Evolutionary conservation across 441 rosid species (phyloP), one percentile per base, ranked within the genome.

Genomic region (Viola pubescens): DNA sequence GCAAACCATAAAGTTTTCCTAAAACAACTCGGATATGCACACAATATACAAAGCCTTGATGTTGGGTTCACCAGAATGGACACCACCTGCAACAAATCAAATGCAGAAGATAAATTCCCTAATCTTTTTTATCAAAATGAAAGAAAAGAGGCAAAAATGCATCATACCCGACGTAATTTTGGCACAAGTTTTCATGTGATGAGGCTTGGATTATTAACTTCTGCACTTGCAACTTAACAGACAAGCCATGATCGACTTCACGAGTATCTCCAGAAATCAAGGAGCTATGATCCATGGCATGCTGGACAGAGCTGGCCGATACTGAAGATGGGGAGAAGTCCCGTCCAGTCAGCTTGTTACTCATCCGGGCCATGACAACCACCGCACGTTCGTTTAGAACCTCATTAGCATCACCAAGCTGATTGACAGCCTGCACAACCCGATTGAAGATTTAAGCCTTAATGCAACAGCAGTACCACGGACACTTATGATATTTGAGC

Each of bases 351-450:
- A 94, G 88, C 75, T 94, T 94, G 63, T 91, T 59, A 70, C 91
- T 83, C 97, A 95, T 91, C 48, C 99, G 84, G 59, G 79, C 95
- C 99, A 91, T 95, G 59, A 95, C 99, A 52, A 81, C 81, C 58
- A 94, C 98, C 44, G 98, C 98, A 34, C 87, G 94, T 76, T 86
- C 97, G 40, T 94, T 94, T 70, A 94, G 59, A 59, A 94, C 98
- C 78, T 94, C 99, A 49, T 89, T 94, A 40, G 99, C 98, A 77
- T 94, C 98, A 61, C 98, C 97, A 10, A 89, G 98, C 76, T 85
- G 96, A 78, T 85, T 83, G 75, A 94, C 97, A 71, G 99, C 97
- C 99, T 94, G 59, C 72, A 68, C 3, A 60, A 6, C 48, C 56
- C 56, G 47, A 58, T 46, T 42, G 26, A 37, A 54, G 45, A 51